Evolutionary conservation across 2,329 filamentous ascomycete species (phyloP), one percentile per base, ranked within the genome.

Genomic region (Fusarium guadeloupense): DNA sequence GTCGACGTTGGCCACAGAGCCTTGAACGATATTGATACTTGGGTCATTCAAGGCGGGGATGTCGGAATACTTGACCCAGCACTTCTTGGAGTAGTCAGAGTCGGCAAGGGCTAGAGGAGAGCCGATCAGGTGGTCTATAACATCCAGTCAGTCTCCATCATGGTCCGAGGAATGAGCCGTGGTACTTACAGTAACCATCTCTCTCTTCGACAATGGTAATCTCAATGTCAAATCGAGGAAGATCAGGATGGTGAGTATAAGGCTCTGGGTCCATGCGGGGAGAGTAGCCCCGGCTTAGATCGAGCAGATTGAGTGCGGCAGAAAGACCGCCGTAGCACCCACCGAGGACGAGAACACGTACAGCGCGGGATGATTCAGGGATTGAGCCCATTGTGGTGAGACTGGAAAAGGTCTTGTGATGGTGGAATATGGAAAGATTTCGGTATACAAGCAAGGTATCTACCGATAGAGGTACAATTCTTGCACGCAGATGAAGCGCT

Each of bases 141-240:
- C 13, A 25, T 19, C n/a, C n/a, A 16, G 34, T 69, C 9, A 68
- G 64, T 16, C 9, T 41, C 25, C 17, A 20, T 2, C 31, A 21
- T 9, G 3, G 21, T n/a, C 20, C 25, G 20, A 40, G n/a, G 21
- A 31, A 16, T 26, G 38, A 35, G 17, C 25, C 12, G 10, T 6
- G 6, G 63, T 8, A 76, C 88, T 67, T 79, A 93, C 90, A 93
- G 73, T 87, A 93, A n/a, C 91, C 91, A 78, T 93, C 90, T n/a
- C 89, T 80, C 74, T 93, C 89, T 68, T 93, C 90, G 20, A 91
- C 86, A 19, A 93, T 82, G 19, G 89, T 92, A 44, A 93, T 87
- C 31, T 92, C 83, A 13, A 91, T 75, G 2, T 85, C 80, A 38
- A 89, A 78, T 20, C 78, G 79, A 38, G 79, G 77, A 17, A 78